phyloP scores from a whole-genome alignment of 2,329 filamentous ascomycete species.

The Cladosporium sp. region DNA sequence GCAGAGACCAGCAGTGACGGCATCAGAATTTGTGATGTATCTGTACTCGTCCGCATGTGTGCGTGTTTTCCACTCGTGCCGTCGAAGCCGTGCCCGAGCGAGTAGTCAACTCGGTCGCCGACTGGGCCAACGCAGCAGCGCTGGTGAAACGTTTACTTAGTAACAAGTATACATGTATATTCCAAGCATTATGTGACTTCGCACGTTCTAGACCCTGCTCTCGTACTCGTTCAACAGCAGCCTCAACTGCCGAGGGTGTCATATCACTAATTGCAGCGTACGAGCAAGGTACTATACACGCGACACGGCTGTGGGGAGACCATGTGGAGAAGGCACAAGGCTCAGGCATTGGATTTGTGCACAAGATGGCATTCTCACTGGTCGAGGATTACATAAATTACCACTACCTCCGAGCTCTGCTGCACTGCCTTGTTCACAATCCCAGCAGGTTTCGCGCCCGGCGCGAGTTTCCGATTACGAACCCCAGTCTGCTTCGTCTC shows the following conservation, averaged over 20 bases:
- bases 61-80: neutral
- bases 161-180: constrained; percentile 10
- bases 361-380: constrained; percentile 4
- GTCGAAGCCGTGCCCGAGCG: neutral
- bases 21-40: neutral
- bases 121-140: neutral
- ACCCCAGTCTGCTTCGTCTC: neutral
- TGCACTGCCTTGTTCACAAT: neutral
- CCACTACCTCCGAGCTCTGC: neutral
- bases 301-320: constrained; percentile 1
- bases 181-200: neutral
- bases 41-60: neutral
- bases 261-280: neutral
- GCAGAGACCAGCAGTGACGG: neutral
- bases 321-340: neutral
- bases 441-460: neutral
- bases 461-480: neutral
- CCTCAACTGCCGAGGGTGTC: neutral
- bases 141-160: constrained; percentile 13
- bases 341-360: neutral
- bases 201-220: neutral
- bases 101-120: neutral
- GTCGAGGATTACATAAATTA: constrained; percentile 6
- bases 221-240: neutral
- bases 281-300: neutral